phyloP scores from a whole-genome alignment of 106 monocot genomes.

The Dendrobium officinale region DNA sequence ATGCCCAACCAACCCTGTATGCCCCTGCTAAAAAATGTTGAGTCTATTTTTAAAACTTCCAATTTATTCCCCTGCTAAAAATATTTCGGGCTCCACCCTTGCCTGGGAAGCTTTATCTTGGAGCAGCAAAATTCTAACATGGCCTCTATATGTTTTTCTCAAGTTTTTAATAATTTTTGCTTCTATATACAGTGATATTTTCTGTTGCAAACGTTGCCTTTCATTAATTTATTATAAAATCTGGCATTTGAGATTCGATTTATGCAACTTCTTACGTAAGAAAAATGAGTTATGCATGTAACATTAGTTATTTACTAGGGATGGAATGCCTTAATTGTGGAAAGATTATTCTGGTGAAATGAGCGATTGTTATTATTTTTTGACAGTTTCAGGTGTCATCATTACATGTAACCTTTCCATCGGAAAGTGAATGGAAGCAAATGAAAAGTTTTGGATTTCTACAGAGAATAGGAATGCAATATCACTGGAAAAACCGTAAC shows the following conservation, averaged over 20 bases:
- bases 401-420: constrained; percentile 88
- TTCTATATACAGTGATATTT: background rate
- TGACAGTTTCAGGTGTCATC: constrained; percentile 77
- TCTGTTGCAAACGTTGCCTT: background rate
- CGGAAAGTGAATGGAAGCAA: constrained; percentile 73
- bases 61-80: no score
- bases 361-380: background rate
- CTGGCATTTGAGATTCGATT: background rate
- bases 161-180: background rate
- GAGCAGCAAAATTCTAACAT: no score
- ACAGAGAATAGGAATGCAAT: constrained; percentile 92
- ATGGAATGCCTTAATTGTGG: background rate
- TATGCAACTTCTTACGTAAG: background rate
- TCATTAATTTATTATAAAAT: background rate
- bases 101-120: no score
- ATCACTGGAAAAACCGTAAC: constrained; percentile 98
- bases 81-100: no score
- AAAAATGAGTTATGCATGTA: background rate
- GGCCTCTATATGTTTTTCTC: background rate
- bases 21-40: no score
- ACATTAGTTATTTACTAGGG: background rate
- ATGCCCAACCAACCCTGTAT: no score
- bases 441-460: constrained; percentile 72
- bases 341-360: background rate
- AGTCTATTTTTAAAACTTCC: no score